Evolutionary conservation across 192 early-diverging fungal genomes (phyloP), one percentile per base, ranked within the genome.

Genomic region (Podila epicladia): DNA sequence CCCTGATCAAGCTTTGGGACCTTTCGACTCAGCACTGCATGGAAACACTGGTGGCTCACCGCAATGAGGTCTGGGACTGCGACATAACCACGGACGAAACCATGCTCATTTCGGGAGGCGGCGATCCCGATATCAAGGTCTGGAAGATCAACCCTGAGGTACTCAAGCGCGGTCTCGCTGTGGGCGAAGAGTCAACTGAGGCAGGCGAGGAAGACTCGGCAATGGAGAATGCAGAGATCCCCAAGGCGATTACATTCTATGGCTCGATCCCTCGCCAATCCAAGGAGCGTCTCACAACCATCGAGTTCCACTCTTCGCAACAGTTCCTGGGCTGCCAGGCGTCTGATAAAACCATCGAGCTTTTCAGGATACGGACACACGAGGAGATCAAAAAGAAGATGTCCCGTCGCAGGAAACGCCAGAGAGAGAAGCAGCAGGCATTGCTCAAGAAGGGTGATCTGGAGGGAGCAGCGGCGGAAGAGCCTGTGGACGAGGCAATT

Each of bases 1-100:
- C 97, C 13, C 89, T 98, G 74, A 77, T 99, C 38, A 99, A 99
- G 85, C 83, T 97, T 61, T 99, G 97, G 97, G 97, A 99, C 83
- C 84, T 98, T 41, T 87, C 90, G n/a, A 94, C 95, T 29, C 93
- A 94, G 73, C 94, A 95, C 82, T 99, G 98, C 69, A 93, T 96
- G 62, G 96, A 99, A 83, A 99, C 97, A 50, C 75, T 98, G 61
- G 93, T 96, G 3, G 91, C 91, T 22, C 98, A 99, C 71, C 93
- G 97, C 67, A 94, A 91, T 67, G 97, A 99, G 76, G 93, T 98
- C 17, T 98, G 98, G 97, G 89, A 91, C 9, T 84, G 95, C 78
- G 97, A 91, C 35, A 80, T 91, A 22, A 89, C 88, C 35, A 82
- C 82, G 15, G 92, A 93, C 60, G 86, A 88, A 58, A 89, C 80